Conservation (phyloP, 345 rosid species). For the Gossypium herbaceum region DNA sequence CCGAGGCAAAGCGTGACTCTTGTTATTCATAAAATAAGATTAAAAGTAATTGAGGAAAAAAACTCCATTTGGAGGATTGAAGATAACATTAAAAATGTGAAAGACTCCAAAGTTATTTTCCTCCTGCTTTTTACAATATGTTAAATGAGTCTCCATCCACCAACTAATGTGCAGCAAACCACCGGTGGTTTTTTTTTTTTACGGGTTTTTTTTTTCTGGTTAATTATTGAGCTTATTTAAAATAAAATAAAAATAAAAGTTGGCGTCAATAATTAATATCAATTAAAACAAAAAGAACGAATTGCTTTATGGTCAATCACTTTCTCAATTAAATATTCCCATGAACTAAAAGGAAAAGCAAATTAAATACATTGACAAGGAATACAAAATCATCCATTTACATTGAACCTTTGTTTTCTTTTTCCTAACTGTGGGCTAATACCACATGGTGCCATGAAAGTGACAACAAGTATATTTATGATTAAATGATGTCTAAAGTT, state of each 20-base stretch:
- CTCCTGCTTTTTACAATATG: too few species aligned
- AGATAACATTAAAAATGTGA: background rate
- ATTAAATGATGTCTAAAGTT: background rate
- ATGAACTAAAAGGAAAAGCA: too few species aligned
- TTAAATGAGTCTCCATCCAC: background rate
- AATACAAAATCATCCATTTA: background rate
- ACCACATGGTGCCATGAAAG: conserved; percentile 2
- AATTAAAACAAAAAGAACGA: too few species aligned
- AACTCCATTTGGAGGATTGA: background rate
- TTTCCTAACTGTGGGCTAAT: conserved; percentile 1
- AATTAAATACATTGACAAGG: background rate
- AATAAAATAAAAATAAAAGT: too few species aligned
- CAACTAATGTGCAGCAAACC: too few species aligned
- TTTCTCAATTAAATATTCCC: background rate
- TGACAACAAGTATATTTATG: background rate
- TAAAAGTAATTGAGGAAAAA: too few species aligned
- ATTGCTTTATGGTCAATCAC: background rate
- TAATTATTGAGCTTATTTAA: too few species aligned
- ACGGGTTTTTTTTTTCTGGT: too few species aligned
- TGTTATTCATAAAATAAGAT: too few species aligned
- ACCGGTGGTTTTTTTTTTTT: too few species aligned
- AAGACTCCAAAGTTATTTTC: background rate
- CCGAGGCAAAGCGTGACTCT: too few species aligned
- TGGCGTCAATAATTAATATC: too few species aligned
- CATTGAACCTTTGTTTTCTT: background rate